Conservation (phyloP, 2,329 filamentous ascomycete genomes). For the Ophiocordyceps camponoti-floridani region DNA sequence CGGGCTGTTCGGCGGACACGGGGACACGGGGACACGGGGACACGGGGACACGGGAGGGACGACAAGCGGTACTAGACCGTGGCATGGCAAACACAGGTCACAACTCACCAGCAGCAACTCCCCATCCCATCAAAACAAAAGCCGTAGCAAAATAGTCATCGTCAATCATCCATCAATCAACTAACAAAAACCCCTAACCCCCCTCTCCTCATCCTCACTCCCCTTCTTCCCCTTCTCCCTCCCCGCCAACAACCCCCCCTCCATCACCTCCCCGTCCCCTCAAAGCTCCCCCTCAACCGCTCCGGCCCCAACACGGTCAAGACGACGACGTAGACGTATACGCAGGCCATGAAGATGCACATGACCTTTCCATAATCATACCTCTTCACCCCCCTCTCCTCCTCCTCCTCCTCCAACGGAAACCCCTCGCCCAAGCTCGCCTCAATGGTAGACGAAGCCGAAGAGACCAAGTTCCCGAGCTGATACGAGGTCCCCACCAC, state of each 20-base stretch:
- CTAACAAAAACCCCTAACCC: too few species aligned
- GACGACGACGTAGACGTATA: constrained; percentile 45
- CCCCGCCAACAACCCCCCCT: neutral
- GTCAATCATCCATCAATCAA: too few species aligned
- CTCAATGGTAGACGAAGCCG: constrained; percentile 58
- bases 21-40: too few species aligned
- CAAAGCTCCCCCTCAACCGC: constrained; percentile 14
- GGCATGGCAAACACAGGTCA: too few species aligned
- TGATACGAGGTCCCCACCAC: constrained; percentile 61
- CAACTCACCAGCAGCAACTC: too few species aligned
- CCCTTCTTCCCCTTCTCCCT: neutral
- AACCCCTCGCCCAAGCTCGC: constrained; percentile 58
- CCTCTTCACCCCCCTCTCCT: constrained; percentile 26
- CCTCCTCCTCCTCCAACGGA: constrained; percentile 35
- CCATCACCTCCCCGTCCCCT: neutral
- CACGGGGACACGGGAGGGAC: too few species aligned
- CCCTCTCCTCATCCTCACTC: neutral
- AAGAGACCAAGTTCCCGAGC: constrained; percentile 56
- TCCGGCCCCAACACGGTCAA: constrained; percentile 46
- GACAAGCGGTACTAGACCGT: too few species aligned
- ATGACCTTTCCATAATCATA: constrained; percentile 73
- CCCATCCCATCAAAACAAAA: too few species aligned
- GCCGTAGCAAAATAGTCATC: too few species aligned
- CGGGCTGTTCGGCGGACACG: neutral
- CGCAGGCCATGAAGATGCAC: constrained; percentile 79